Evolutionary conservation across 371 early-diverging fungal genomes (phyloP).

Genomic region (Coemansia sp.): DNA sequence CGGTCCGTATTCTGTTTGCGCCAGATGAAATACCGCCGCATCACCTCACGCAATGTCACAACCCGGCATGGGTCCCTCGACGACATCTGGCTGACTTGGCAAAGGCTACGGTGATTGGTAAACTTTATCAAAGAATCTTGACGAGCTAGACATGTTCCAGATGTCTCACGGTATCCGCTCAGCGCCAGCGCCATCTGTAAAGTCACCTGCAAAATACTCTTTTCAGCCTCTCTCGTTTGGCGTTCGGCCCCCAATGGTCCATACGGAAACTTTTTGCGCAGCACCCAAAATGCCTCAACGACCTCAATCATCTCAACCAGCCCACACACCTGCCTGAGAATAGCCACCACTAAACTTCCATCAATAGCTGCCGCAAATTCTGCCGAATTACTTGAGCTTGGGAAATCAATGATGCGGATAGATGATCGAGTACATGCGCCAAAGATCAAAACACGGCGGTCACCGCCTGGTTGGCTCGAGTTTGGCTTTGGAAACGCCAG

Average conservation of each 20-base stretch:
- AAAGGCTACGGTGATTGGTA: slow-evolving; percentile 13
- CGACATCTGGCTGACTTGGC: not conserved
- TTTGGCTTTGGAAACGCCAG: slow-evolving; percentile 1
- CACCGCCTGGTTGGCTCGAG: not conserved
- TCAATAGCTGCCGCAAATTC: not conserved
- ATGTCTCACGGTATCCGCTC: not conserved
- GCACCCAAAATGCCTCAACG: slow-evolving; percentile 32
- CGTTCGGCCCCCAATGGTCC: not conserved
- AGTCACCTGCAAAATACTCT: not conserved
- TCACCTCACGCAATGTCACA: slow-evolving; percentile 21
- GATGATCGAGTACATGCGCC: slow-evolving; percentile 40
- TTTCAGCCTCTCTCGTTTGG: not conserved
- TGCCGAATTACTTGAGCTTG: not conserved
- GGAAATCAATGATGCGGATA: slow-evolving; percentile 27
- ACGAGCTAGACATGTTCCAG: not conserved
- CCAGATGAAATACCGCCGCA: slow-evolving; percentile 14
- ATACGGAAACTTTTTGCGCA: slow-evolving; percentile 25
- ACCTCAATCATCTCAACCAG: slow-evolving; percentile 34
- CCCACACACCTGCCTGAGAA: slow-evolving; percentile 10
- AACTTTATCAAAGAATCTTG: slow-evolving; percentile 9
- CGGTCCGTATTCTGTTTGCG: not conserved
- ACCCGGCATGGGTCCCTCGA: slow-evolving; percentile 6
- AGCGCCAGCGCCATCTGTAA: slow-evolving; percentile 26
- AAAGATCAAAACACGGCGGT: slow-evolving; percentile 20
- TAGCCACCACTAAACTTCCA: not conserved